These are phyloP conservation scores for Geranium incanum DNA, from an alignment of 441 rosid genomes.

Conservation along the genomic window DNA sequence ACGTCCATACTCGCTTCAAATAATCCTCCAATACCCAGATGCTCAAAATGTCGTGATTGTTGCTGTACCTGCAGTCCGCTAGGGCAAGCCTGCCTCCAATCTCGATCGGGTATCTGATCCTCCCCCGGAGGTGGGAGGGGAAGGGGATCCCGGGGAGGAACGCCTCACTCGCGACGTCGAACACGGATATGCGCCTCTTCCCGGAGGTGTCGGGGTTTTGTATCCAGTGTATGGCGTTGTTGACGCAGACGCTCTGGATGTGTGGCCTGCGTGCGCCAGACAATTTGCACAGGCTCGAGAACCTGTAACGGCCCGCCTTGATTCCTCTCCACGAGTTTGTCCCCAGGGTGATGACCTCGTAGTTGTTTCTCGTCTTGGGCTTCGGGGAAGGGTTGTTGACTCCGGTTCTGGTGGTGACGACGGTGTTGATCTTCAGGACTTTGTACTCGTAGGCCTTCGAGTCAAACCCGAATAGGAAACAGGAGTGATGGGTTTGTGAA, in stretches of 20 bases:
- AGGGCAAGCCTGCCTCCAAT: not conserved
- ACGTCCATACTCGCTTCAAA: not conserved
- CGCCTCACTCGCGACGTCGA: not conserved
- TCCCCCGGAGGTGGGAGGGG: not conserved
- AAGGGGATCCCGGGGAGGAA: not conserved
- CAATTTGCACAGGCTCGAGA: not conserved
- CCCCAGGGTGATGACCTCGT: not conserved
- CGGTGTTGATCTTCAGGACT: not conserved
- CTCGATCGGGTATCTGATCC: not conserved
- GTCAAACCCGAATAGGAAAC: not conserved
- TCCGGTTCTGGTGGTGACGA: not conserved
- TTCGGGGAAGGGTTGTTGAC: not conserved
- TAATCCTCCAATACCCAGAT: not conserved
- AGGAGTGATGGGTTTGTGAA: not conserved
- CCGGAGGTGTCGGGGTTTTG: not conserved
- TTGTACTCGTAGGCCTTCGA: not conserved
- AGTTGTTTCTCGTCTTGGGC: not conserved
- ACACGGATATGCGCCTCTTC: not conserved
- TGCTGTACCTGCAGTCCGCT: not conserved
- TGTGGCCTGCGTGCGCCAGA: not conserved
- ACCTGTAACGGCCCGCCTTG: not conserved
- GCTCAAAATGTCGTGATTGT: not conserved
- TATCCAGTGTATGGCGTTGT: not conserved
- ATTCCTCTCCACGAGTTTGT: not conserved
- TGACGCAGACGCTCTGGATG: not conserved